A percentile compares a stretch with the other conserved stretches of the same genome.
Conservation (phyloP, 2,329 filamentous ascomycete species). For the Aspergillus brasiliensis region DNA sequence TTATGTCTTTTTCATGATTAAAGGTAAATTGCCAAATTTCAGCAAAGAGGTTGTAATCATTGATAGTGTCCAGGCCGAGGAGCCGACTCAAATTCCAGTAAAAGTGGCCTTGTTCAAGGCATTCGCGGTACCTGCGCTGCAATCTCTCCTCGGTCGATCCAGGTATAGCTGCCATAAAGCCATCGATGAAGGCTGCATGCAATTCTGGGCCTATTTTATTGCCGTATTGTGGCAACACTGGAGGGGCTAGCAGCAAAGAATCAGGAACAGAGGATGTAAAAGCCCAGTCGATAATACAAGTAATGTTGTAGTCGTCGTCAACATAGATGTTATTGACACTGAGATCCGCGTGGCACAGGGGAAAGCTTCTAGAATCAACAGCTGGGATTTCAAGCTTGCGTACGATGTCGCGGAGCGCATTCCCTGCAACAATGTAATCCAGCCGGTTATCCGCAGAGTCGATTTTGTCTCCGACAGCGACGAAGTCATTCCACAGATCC, state of each 20-base stretch:
- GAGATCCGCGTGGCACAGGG: constrained; percentile 37
- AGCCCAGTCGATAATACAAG: constrained; percentile 35
- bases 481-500: constrained; percentile 28
- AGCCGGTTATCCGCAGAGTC: constrained; percentile 27
- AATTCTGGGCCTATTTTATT: constrained; percentile 18
- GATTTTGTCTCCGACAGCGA: constrained; percentile 24
- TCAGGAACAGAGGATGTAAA: constrained; percentile 26
- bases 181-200: constrained; percentile 9
- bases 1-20: constrained; percentile 6
- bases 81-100: constrained; percentile 23
- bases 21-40: constrained; percentile 15
- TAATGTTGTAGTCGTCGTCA: constrained; percentile 36
- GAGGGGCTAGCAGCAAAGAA: constrained; percentile 20
- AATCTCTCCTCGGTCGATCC: not conserved
- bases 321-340: constrained; percentile 44
- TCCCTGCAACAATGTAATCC: constrained; percentile 26
- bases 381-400: not conserved
- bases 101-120: constrained; percentile 10
- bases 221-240: constrained; percentile 27
- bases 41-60: constrained; percentile 22
- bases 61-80: constrained; percentile 22
- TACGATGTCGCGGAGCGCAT: constrained; percentile 22
- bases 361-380: constrained; percentile 12
- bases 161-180: constrained; percentile 5
- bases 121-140: constrained; percentile 15